Evolutionary conservation across 2,329 filamentous ascomycete species (phyloP).

Genomic region (Penicillium sp.): DNA sequence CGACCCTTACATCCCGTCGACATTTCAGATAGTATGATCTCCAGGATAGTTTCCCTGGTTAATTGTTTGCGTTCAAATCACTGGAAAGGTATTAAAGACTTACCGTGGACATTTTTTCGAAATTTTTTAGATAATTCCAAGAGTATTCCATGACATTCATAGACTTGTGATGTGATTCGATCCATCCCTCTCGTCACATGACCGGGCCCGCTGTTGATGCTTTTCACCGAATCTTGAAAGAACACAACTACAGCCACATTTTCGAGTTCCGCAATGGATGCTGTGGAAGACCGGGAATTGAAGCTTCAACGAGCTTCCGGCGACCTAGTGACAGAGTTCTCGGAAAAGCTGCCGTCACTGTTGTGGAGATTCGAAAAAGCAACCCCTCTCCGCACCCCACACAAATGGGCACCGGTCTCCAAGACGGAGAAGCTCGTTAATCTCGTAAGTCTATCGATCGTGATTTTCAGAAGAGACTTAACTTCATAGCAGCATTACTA

Average conservation of each 20-base stretch:
- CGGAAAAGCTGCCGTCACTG: conserved; percentile 43
- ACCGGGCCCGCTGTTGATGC: conserved; percentile 26
- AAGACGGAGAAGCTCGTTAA: conserved; percentile 42
- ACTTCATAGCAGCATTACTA: background rate
- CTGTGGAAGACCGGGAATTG: conserved; percentile 45
- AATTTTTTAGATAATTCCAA: too few species aligned
- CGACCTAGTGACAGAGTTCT: conserved; percentile 45
- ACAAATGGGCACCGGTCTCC: conserved; percentile 39
- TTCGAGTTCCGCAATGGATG: conserved; percentile 41
- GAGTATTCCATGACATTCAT: background rate
- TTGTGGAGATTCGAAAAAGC: conserved; percentile 38
- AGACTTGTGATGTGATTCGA: background rate
- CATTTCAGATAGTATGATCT: too few species aligned
- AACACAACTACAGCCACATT: conserved; percentile 5
- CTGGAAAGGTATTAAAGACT: too few species aligned
- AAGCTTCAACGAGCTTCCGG: conserved; percentile 50
- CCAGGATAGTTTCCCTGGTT: too few species aligned
- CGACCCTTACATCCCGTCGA: too few species aligned
- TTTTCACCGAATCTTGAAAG: conserved; percentile 16
- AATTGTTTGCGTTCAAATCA: too few species aligned
- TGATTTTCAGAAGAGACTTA: background rate
- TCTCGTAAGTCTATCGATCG: conserved; percentile 34
- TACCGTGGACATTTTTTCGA: too few species aligned
- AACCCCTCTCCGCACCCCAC: conserved; percentile 30
- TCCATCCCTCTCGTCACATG: conserved; percentile 16